Base-by-base conservation (phyloP, 2,329 filamentous ascomycete species). In the Epichloe aotearoae region DNA sequence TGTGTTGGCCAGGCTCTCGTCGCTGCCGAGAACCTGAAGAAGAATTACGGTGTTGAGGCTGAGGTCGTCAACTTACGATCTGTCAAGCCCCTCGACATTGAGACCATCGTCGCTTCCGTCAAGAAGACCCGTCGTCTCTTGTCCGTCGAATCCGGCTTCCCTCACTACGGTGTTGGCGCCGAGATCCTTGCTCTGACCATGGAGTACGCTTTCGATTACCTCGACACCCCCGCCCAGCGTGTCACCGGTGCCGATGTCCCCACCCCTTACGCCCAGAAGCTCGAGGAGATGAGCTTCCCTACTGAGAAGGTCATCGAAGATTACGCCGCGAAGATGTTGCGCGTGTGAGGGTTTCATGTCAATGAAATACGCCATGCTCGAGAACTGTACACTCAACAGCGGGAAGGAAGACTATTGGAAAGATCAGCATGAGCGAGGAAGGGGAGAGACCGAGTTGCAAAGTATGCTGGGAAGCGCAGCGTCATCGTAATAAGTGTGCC, bases 61-160 rank as follows among this genome's bases (percentile, higher is more conserved):
- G 93, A 98, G 74, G 93, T 98, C 57, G 86, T 98, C 79, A 98
- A 98, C 78, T 83, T 98, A 65, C 89, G 93, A 63, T 96, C 90
- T 59, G 75, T 98, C 73, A 98, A 97, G 79, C 93, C 93, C 42
- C 80, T 98, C 58, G 93, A 98, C 64, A 79, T 98, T 53, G 90
- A 97, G 71, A 79, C 88, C 58, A 97, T 98, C 63, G 77, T 97
- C 70, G 89, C 94, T 70, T 96, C 90, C 12, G 84, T 98, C 67
- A 97, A 98, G 86, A 98, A 98, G 84, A 98, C 93, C 17, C 85
- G 87, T 68, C 86, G 85, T 64, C 81, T 98, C 56, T 79, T 98
- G 69, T 83, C 82, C 41, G 88, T 98, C 60, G 91, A 97, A 73
- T 96, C 89, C 52, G 93, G 91, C 57, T 98, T 90, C 81, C 93